phyloP scores from a whole-genome alignment of 129 eudicot genomes.

The sunflower (Helianthus annuus) region DNA sequence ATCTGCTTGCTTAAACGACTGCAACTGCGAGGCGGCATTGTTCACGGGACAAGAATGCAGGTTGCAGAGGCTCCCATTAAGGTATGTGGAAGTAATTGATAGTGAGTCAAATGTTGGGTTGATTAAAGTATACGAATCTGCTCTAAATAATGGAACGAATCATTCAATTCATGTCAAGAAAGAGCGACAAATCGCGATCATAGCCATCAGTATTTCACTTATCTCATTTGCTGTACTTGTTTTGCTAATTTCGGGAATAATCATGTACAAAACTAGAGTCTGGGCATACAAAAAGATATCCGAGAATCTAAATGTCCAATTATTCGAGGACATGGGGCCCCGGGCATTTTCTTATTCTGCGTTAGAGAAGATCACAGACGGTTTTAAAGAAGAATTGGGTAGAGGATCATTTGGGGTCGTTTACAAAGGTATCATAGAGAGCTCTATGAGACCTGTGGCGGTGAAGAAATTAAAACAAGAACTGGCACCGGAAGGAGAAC shows the following conservation, averaged over 20 bases:
- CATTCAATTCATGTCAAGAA: neutral
- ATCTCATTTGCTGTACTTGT: neutral
- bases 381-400: constrained; percentile 41
- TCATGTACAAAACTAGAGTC: neutral
- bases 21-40: too few relatives aligned
- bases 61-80: too few relatives aligned
- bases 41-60: too few relatives aligned
- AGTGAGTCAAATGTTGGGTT: too few relatives aligned
- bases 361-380: constrained; percentile 29
- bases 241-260: constrained; percentile 21
- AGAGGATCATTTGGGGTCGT: constrained; percentile 50
- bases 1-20: too few relatives aligned
- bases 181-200: neutral
- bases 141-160: neutral
- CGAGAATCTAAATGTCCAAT: neutral
- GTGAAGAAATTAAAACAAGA: constrained; percentile 6
- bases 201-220: constrained; percentile 22
- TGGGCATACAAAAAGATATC: constrained; percentile 10
- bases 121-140: too few relatives aligned
- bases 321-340: constrained; percentile 9
- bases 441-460: constrained; percentile 27
- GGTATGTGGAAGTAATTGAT: too few relatives aligned
- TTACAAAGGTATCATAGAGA: constrained; percentile 37
- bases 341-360: constrained; percentile 38
- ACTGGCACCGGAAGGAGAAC: too few relatives aligned